Conservation (phyloP, 495 filamentous ascomycete genomes). For the Evernia prunastri region DNA sequence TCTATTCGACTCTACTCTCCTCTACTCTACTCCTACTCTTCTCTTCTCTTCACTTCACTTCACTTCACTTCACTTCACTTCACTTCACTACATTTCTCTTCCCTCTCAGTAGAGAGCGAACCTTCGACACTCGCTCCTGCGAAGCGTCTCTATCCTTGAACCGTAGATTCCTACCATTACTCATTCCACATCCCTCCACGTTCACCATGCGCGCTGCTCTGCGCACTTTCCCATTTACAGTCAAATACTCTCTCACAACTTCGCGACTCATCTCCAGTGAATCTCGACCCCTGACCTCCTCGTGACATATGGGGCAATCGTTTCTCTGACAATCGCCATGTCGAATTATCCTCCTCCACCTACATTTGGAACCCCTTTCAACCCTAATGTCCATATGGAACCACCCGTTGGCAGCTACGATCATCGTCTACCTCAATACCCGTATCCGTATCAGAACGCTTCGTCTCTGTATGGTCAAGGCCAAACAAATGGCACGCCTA, state of each 20-base stretch:
- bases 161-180: conserved; percentile 6
- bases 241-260: neutral
- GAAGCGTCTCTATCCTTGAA: neutral
- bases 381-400: conserved; percentile 22
- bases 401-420: conserved; percentile 1
- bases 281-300: neutral
- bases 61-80: too few species aligned
- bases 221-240: conserved; percentile 6
- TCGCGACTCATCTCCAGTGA: conserved; percentile 1
- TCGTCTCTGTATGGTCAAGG: conserved; percentile 11
- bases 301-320: neutral
- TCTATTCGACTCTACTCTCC: too few species aligned
- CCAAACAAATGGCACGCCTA: conserved; percentile 1
- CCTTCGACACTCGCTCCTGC: neutral
- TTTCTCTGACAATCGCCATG: conserved; percentile 33
- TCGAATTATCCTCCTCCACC: conserved; percentile 50
- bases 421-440: conserved; percentile 7
- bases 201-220: conserved; percentile 8
- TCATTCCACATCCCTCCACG: neutral
- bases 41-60: too few species aligned
- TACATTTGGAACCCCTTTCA: conserved; percentile 41
- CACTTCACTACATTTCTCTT: neutral
- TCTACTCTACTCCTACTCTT: too few species aligned
- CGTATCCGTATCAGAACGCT: conserved; percentile 11
- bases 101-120: neutral